Percentiles rank a stretch among this genome's conserved stretches.
Conservation (phyloP, 495 filamentous ascomycete genomes). For the Penicillium fimorum region DNA sequence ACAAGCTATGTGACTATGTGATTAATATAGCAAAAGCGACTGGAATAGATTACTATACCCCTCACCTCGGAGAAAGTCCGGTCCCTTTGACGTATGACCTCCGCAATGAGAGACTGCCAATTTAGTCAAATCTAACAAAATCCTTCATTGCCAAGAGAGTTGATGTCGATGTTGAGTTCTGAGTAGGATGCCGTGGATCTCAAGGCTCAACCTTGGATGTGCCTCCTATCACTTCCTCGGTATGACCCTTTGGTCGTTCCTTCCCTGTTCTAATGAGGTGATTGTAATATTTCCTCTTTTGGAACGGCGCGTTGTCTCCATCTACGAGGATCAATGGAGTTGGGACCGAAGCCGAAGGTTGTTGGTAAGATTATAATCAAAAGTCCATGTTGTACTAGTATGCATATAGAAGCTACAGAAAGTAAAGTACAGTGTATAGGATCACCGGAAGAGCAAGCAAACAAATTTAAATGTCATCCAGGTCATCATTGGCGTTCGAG, state of each 20-base stretch:
- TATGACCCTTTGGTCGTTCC: not conserved
- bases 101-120: not conserved
- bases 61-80: constrained; percentile 9
- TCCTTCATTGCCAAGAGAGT: too few relatives aligned
- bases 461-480: constrained; percentile 43
- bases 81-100: constrained; percentile 7
- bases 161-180: too few relatives aligned
- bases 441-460: constrained; percentile 50
- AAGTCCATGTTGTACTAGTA: not conserved
- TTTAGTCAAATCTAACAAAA: not conserved
- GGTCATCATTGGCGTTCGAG: constrained; percentile 32
- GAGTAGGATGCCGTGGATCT: too few relatives aligned
- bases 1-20: too few relatives aligned
- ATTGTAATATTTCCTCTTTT: not conserved
- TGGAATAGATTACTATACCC: not conserved
- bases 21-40: not conserved
- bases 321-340: not conserved
- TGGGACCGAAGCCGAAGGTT: not conserved
- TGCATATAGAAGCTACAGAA: constrained; percentile 9
- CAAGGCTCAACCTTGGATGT: too few relatives aligned
- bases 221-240: too few relatives aligned
- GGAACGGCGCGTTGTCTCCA: not conserved
- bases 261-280: not conserved
- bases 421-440: constrained; percentile 16
- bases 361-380: not conserved